Percentiles rank a stretch among this genome's conserved stretches.
Conservation (phyloP, 2,329 filamentous ascomycete species). For the Aureobasidium lini region DNA sequence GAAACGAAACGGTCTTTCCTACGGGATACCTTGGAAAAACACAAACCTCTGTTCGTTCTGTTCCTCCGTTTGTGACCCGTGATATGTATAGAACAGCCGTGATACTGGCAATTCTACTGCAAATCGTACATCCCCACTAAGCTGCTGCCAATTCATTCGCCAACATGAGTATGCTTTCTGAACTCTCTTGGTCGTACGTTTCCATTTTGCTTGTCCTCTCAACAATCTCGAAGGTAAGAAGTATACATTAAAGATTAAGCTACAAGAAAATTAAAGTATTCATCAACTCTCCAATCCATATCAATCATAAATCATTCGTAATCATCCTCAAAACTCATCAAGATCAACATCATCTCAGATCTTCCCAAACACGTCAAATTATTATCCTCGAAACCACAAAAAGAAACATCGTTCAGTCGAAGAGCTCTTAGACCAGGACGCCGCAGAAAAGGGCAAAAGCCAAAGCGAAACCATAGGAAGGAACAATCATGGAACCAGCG, state of each 20-base stretch:
- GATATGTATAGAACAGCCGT: not conserved
- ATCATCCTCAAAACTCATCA: not conserved
- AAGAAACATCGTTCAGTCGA: not conserved
- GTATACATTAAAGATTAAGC: too few relatives aligned
- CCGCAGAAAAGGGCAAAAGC: not conserved
- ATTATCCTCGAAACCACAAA: not conserved
- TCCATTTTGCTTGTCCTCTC: too few relatives aligned
- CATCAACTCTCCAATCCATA: too few relatives aligned
- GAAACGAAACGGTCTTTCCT: conserved; percentile 5
- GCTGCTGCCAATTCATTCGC: too few relatives aligned
- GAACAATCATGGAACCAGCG: not conserved
- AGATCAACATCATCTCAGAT: too few relatives aligned
- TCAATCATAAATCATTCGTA: not conserved
- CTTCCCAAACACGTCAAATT: too few relatives aligned
- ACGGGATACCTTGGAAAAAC: conserved; percentile 2
- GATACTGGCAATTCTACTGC: too few relatives aligned
- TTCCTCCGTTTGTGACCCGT: not conserved
- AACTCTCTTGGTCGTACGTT: too few relatives aligned
- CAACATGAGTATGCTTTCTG: too few relatives aligned
- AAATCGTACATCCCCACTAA: too few relatives aligned
- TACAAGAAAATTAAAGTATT: too few relatives aligned
- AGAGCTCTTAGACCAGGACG: not conserved
- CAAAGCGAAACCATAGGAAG: not conserved
- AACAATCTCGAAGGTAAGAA: too few relatives aligned
- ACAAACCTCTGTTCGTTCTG: not conserved